Evolutionary conservation across 2,329 filamentous ascomycete genomes (phyloP), one percentile per base, ranked within the genome.

Genomic region (Fusarium miscanthi): DNA sequence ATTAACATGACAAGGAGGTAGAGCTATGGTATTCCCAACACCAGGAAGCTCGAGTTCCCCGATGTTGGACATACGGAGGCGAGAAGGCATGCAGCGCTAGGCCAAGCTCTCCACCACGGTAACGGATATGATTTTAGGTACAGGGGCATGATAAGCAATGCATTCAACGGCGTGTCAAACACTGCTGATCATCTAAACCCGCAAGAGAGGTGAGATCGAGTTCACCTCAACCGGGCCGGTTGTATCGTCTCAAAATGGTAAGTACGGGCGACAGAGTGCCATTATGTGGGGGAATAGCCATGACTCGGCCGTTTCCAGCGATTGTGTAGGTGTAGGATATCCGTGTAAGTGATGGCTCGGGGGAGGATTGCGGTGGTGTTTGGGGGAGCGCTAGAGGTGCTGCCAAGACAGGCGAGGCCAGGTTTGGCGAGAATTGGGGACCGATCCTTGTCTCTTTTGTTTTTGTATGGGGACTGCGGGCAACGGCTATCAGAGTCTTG

Each of bases 221-320:
- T 27, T 66, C 54, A 64, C 30, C 41, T 48, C 31, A 68, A 59
- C 71, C 71, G 71, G 71, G 71, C 71, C 71, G 71, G 71, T 66
- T 56, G 38, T 45, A 33, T 63, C 38, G 31, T 45, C 59, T 70
- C 30, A 59, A 65, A 64, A 37, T 37, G 64, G 72, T 46, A 66
- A 60, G 65, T 69, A 37, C 25, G 46, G 52, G 66, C 67, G 66
- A 63, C 45, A 70, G 61, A 72, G 69, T 60, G 51, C 21, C 54
- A 41, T 52, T 51, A 61, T 76, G 74, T 76, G 73, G 73, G 63
- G 74, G 74, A 75, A 64, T 52, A 69, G 64, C 71, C 71, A 76
- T 76, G 74, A 76, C 74, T 76, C 74, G 74, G 72, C 66, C 66
- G 64, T 68, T 56, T 59, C 58, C 57, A 63, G 33, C 19, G 30